Percentiles rank a stretch among this genome's conserved stretches.
Evolutionary conservation across 345 rosid species (phyloP).

Genomic region (Eucalyptus sp.): DNA sequence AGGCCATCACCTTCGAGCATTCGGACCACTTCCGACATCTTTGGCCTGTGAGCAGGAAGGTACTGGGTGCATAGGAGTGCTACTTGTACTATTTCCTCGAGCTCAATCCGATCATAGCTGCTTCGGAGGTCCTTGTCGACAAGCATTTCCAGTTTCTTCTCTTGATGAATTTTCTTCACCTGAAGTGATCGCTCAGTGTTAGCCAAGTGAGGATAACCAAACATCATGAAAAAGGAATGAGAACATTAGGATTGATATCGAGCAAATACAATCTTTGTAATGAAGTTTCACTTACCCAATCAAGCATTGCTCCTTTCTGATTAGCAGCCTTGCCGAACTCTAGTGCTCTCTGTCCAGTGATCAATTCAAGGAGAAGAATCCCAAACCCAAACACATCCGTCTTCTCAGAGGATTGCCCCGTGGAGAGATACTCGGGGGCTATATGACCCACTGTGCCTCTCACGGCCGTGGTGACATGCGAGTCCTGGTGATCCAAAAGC

Average conservation of each 20-base stretch:
- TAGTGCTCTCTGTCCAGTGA: conserved; percentile 89
- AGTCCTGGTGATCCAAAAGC: conserved; percentile 91
- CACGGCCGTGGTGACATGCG: conserved; percentile 95
- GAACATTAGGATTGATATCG: not conserved
- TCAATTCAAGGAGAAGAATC: conserved; percentile 81
- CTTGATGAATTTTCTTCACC: conserved; percentile 87
- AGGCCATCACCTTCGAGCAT: conserved; percentile 99
- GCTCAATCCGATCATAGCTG: conserved; percentile 79
- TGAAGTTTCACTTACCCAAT: conserved; percentile 47
- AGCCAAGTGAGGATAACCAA: not conserved
- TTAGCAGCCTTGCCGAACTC: conserved; percentile 92
- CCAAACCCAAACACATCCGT: conserved; percentile 97
- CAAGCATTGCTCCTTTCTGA: conserved; percentile 95
- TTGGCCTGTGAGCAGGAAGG: conserved; percentile 84
- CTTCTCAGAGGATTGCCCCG: conserved; percentile 97
- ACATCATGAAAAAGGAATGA: not conserved
- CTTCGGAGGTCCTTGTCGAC: conserved; percentile 81
- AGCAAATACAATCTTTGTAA: not conserved
- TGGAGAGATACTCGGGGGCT: conserved; percentile 96
- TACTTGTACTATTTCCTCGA: conserved; percentile 90
- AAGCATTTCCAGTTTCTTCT: conserved; percentile 77
- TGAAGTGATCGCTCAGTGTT: not conserved
- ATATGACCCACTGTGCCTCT: conserved; percentile 98
- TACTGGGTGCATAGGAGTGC: conserved; percentile 86
- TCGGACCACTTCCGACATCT: conserved; percentile 92